A percentile compares a stretch with the other conserved stretches of the same genome.
Evolutionary conservation across 2,329 filamentous ascomycete genomes (phyloP).

Genomic region (Epichloe glyceriae): DNA sequence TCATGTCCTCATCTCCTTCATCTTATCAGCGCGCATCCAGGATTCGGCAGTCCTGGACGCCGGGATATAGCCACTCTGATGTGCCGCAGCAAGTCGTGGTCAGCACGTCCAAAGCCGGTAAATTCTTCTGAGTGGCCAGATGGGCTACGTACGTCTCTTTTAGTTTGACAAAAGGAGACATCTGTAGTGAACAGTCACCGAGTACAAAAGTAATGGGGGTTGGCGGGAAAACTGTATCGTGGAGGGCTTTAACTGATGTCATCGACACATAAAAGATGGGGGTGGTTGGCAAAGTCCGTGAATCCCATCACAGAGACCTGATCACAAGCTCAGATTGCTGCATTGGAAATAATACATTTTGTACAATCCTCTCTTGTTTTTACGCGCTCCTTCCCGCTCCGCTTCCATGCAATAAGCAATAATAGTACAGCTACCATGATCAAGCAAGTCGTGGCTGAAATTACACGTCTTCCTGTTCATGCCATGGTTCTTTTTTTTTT

Average conservation of each 20-base stretch:
- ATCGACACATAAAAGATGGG: no score
- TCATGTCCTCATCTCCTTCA: constrained; percentile 12
- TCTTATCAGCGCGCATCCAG: no score
- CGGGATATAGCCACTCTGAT: constrained; percentile 1
- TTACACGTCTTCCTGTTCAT: neutral
- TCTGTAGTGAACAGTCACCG: no score
- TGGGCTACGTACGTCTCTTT: no score
- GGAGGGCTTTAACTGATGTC: no score
- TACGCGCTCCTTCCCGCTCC: neutral
- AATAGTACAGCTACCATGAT: neutral
- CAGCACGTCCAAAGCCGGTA: constrained; percentile 29
- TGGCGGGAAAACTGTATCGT: no score
- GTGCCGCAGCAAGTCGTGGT: constrained; percentile 17
- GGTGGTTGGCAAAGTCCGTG: no score
- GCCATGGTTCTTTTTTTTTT: neutral
- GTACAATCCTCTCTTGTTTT: neutral
- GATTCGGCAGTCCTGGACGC: no score
- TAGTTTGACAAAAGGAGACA: no score
- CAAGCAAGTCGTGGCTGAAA: neutral
- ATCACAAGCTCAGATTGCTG: neutral
- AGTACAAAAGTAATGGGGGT: no score
- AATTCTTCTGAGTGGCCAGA: constrained; percentile 34
- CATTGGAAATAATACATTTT: neutral
- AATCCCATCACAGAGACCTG: neutral
- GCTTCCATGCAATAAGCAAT: neutral